A percentile compares a stretch with the other conserved stretches of the same genome.
phyloP scores from a whole-genome alignment of 75 land plant species.

The Isoetes taiwanensis region DNA sequence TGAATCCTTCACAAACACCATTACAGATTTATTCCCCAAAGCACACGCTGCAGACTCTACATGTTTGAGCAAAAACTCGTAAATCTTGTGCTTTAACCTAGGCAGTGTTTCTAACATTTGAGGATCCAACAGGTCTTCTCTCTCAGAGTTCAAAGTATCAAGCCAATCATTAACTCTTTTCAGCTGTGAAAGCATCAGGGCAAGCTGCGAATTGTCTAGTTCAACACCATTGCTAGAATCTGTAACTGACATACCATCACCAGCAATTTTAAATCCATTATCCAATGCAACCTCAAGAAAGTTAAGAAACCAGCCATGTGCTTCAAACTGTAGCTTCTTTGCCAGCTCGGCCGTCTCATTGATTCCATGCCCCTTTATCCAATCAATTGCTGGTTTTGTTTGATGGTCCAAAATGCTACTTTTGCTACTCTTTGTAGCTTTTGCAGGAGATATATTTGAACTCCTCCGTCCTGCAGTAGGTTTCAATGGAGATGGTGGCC shows the following conservation, averaged over 20 bases:
- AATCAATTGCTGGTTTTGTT: no score
- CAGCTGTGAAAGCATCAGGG: conserved; percentile 5
- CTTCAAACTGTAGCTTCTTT: background rate
- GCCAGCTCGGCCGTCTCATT: conserved; percentile 9
- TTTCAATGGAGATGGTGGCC: no score
- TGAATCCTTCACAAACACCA: no score
- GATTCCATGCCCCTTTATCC: background rate
- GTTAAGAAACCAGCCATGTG: background rate
- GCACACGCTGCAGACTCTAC: conserved; percentile 5
- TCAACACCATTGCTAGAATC: no score
- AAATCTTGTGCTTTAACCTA: background rate
- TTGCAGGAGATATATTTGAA: no score
- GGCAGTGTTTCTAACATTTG: background rate
- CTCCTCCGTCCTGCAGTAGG: no score
- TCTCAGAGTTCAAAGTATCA: background rate
- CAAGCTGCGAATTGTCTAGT: no score
- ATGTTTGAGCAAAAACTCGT: conserved; percentile 6
- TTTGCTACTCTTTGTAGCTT: no score
- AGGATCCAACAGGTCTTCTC: background rate
- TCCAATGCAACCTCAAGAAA: background rate
- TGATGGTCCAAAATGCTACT: no score
- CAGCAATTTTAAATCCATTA: no score
- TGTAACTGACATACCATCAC: no score
- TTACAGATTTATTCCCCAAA: conserved; percentile 10
- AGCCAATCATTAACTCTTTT: conserved; percentile 4